Conservation (phyloP, 2,329 filamentous ascomycete species). For the Ustulina deusta region DNA sequence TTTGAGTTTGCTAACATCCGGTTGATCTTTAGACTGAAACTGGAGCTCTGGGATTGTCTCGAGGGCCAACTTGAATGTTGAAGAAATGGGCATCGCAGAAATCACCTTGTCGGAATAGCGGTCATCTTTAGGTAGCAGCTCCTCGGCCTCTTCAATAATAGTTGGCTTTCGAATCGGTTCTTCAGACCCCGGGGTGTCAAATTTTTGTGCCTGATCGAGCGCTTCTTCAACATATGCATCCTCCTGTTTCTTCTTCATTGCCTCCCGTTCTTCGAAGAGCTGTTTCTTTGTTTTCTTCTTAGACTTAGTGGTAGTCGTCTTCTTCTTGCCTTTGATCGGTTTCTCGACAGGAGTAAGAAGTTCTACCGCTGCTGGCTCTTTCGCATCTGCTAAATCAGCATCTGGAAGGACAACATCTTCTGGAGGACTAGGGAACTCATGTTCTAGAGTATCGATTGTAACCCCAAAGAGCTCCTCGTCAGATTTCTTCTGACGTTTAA, state of each 20-base stretch:
- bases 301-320: slow-evolving; percentile 59
- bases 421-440: slow-evolving; percentile 61
- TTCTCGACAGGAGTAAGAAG: slow-evolving; percentile 59
- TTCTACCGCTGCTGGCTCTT: slow-evolving; percentile 59
- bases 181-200: slow-evolving; percentile 50
- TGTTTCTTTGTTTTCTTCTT: slow-evolving; percentile 71
- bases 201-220: slow-evolving; percentile 54
- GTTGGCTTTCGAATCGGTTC: slow-evolving; percentile 45
- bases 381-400: slow-evolving; percentile 60
- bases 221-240: slow-evolving; percentile 61
- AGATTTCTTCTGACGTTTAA: slow-evolving; percentile 83
- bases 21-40: slow-evolving; percentile 60
- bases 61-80: slow-evolving; percentile 60
- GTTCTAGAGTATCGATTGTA: slow-evolving; percentile 65
- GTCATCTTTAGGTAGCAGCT: slow-evolving; percentile 56
- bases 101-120: slow-evolving; percentile 63
- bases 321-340: slow-evolving; percentile 65
- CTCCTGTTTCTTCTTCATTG: slow-evolving; percentile 76
- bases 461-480: slow-evolving; percentile 83
- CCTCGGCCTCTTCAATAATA: slow-evolving; percentile 47
- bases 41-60: slow-evolving; percentile 59
- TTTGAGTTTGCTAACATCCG: slow-evolving; percentile 62
- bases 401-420: slow-evolving; percentile 64
- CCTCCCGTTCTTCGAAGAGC: slow-evolving; percentile 52
- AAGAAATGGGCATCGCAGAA: slow-evolving; percentile 60